Evolutionary conservation across 2,329 filamentous ascomycete genomes (phyloP).

Genomic region (Coleophoma cylindrospora): DNA sequence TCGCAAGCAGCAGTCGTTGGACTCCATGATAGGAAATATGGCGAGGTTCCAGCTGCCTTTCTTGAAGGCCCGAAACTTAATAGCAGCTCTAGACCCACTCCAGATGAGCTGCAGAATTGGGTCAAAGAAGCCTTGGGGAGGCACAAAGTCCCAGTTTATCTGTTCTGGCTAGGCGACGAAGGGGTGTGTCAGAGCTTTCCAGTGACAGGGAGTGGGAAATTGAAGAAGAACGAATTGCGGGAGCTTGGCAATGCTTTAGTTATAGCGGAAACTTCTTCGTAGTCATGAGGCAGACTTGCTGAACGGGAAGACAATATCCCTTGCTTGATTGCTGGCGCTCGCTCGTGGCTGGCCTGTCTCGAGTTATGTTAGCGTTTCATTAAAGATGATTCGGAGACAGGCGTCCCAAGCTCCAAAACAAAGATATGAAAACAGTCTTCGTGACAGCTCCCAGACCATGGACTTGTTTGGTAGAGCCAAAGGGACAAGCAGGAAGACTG

Average conservation of each 20-base stretch:
- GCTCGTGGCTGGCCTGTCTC: no score
- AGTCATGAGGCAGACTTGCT: no score
- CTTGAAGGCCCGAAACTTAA: conserved; percentile 22
- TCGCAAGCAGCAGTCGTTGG: conserved; percentile 58
- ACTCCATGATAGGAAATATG: conserved; percentile 57
- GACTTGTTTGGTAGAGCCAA: no score
- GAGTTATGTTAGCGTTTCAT: no score
- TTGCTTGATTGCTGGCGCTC: no score
- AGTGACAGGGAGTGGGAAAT: conserved; percentile 64
- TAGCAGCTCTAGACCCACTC: background rate
- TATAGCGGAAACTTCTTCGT: no score
- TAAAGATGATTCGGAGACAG: no score
- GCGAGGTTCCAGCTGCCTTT: conserved; percentile 63
- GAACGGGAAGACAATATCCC: no score
- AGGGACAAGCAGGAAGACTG: no score
- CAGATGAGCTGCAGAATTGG: conserved; percentile 48
- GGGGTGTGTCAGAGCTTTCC: conserved; percentile 48
- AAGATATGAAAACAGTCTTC: no score
- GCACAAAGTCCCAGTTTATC: conserved; percentile 63
- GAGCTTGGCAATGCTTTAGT: background rate
- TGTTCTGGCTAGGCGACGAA: conserved; percentile 68
- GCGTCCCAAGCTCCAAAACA: no score
- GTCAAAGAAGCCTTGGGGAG: conserved; percentile 53
- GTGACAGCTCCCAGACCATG: no score
- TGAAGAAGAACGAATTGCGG: conserved; percentile 44